A percentile compares a stretch with the other conserved stretches of the same genome.
These are phyloP conservation scores for Pseudogymnoascus sp. DNA, from an alignment of 2,329 filamentous ascomycete species.

Conservation along the genomic window DNA sequence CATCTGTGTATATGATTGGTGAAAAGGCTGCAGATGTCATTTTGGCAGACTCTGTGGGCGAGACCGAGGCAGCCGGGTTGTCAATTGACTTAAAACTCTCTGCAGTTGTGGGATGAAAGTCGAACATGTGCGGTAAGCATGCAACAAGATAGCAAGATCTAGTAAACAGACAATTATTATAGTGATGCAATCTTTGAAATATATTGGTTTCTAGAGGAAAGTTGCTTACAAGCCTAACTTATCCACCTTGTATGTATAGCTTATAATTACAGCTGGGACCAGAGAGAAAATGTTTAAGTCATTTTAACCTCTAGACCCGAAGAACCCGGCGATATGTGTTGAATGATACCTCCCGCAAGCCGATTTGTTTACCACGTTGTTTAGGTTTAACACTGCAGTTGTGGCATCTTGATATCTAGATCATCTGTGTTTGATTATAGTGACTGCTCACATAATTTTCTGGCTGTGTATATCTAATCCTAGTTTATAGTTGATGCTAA, in stretches of 20 bases:
- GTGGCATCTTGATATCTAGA: not conserved
- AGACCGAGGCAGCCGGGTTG: not conserved
- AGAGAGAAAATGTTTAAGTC: not conserved
- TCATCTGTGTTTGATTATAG: not conserved
- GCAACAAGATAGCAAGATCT: not conserved
- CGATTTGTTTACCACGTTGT: not conserved
- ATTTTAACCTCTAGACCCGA: not conserved
- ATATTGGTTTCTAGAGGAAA: not conserved
- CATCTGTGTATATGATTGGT: conserved; percentile 25
- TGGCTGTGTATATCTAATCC: not conserved
- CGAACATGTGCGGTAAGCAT: not conserved
- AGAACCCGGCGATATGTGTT: not conserved
- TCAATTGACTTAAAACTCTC: not conserved
- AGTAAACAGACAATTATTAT: not conserved
- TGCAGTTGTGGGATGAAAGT: not conserved
- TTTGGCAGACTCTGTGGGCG: conserved; percentile 12
- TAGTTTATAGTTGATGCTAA: not conserved
- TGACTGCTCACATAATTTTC: not conserved
- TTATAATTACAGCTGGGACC: not conserved
- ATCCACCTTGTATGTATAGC: not conserved
- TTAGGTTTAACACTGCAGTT: not conserved
- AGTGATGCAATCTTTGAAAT: not conserved
- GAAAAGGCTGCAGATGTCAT: conserved; percentile 27
- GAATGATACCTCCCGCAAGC: not conserved
- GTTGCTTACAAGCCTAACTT: not conserved